Evolutionary conservation across 2,329 filamentous ascomycete species (phyloP).

Genomic region (Phoma sp.): DNA sequence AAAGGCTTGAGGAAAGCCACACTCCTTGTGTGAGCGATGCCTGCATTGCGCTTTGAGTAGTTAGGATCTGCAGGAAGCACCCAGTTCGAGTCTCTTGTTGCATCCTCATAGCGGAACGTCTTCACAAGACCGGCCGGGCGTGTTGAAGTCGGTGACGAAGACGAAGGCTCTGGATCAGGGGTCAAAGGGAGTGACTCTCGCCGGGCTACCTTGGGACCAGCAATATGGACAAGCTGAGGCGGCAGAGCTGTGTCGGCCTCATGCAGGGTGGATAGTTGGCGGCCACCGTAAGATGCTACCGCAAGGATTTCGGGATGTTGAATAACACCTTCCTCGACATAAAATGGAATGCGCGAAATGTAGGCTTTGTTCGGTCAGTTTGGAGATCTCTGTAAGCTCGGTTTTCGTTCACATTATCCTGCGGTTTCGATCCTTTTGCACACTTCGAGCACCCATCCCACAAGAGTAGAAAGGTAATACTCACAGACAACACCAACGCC

Average conservation of each 20-base stretch:
- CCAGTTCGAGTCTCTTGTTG: slow-evolving; percentile 34
- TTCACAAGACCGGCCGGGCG: slow-evolving; percentile 25
- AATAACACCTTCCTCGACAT: slow-evolving; percentile 37
- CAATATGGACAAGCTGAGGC: slow-evolving; percentile 39
- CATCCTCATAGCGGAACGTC: slow-evolving; percentile 33
- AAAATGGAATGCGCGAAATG: slow-evolving; percentile 38
- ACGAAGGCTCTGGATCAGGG: slow-evolving; percentile 14
- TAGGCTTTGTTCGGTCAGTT: slow-evolving; percentile 30
- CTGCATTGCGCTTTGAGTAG: slow-evolving; percentile 59
- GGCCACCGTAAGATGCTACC: slow-evolving; percentile 40
- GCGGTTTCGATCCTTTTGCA: no score
- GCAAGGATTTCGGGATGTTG: slow-evolving; percentile 37
- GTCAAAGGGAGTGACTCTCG: slow-evolving; percentile 33
- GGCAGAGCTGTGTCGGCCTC: slow-evolving; percentile 22
- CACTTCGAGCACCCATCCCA: no score
- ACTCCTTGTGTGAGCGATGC: slow-evolving; percentile 69
- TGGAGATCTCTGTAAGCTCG: neutral
- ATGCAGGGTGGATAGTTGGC: slow-evolving; percentile 34
- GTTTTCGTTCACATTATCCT: no score
- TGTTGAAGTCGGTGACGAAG: slow-evolving; percentile 11
- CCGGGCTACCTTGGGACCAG: slow-evolving; percentile 27
- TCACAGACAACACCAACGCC: slow-evolving; percentile 43
- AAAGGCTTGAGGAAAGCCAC: slow-evolving; percentile 69
- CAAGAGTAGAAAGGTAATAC: neutral
- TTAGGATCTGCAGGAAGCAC: slow-evolving; percentile 34